phyloP scores from a whole-genome alignment of 73 alveolate species.

The Urostyla sp. region DNA sequence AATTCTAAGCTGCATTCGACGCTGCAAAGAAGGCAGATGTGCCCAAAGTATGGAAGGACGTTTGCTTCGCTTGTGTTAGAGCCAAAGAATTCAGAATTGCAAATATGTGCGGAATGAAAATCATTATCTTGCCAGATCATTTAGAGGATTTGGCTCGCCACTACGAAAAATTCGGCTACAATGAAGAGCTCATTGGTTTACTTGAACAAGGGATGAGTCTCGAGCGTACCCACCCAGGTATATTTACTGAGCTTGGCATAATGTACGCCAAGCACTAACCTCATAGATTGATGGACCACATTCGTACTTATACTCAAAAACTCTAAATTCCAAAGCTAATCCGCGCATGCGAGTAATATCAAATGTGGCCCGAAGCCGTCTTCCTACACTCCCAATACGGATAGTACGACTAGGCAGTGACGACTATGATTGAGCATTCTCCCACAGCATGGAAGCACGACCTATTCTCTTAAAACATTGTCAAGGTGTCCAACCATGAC shows the following conservation, averaged over 20 bases:
- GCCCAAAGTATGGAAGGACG: constrained; percentile 99
- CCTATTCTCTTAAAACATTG: constrained; percentile 86
- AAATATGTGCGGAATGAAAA: constrained; percentile 94
- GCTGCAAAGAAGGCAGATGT: constrained; percentile 98
- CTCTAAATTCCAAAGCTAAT: constrained; percentile 94
- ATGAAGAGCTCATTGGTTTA: constrained; percentile 91
- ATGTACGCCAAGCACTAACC: constrained; percentile 96
- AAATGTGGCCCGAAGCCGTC: constrained; percentile 98
- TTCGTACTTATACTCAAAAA: constrained; percentile 92
- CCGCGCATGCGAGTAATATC: constrained; percentile 95
- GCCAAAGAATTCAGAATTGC: constrained; percentile 98
- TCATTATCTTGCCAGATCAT: constrained; percentile 96
- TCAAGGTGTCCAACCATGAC: constrained; percentile 94
- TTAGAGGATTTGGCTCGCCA: constrained; percentile 94
- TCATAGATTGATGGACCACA: constrained; percentile 96
- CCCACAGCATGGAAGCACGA: constrained; percentile 98
- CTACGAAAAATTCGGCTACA: constrained; percentile 97
- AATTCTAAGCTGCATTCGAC: constrained; percentile 95
- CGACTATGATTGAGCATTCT: constrained; percentile 98
- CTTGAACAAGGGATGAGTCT: constrained; percentile 94
- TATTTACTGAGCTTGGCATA: constrained; percentile 97
- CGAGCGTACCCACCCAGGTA: constrained; percentile 95
- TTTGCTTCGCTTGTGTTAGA: constrained; percentile 97
- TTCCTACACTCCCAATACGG: constrained; percentile 95
- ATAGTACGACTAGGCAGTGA: constrained; percentile 96